phyloP scores from a whole-genome alignment of 192 early-diverging fungal genomes.

The Coemansia umbellata region DNA sequence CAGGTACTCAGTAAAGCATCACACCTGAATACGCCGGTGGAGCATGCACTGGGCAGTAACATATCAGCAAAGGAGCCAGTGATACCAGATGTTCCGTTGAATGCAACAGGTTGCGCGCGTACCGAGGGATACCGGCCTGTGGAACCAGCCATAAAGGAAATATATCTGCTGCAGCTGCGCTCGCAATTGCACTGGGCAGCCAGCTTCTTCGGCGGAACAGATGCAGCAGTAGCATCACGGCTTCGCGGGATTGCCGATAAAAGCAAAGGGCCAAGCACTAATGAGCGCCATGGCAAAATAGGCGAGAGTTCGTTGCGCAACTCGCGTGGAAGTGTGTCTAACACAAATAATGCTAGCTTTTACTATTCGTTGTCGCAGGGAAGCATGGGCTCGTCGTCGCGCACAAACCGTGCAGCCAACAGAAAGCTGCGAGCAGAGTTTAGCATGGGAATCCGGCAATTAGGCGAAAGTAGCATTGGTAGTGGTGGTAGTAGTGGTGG shows the following conservation, averaged over 20 bases:
- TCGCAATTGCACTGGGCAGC: conserved; percentile 50
- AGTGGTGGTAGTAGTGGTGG: conserved; percentile 1
- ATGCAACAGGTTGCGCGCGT: conserved; percentile 74
- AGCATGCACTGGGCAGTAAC: neutral
- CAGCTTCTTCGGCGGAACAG: conserved; percentile 48
- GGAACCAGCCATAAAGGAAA: conserved; percentile 60
- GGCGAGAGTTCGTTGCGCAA: conserved; percentile 4
- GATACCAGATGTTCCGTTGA: conserved; percentile 29
- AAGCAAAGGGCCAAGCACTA: neutral
- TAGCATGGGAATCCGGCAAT: conserved; percentile 61
- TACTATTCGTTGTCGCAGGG: conserved; percentile 40
- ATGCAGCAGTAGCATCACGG: conserved; percentile 44
- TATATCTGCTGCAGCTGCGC: conserved; percentile 57
- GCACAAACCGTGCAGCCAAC: conserved; percentile 67
- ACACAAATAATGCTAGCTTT: conserved; percentile 22
- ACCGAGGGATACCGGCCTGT: conserved; percentile 78
- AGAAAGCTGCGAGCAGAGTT: conserved; percentile 53
- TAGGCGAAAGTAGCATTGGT: conserved; percentile 14
- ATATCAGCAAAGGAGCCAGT: neutral
- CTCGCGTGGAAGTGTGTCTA: conserved; percentile 6
- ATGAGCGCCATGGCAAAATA: neutral
- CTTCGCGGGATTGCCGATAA: conserved; percentile 35
- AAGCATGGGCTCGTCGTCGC: conserved; percentile 53
- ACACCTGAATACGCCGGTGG: conserved; percentile 23
- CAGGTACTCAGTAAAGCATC: conserved; percentile 10